Percentiles rank a stretch among this genome's conserved stretches.
Evolutionary conservation across 2,329 filamentous ascomycete species (phyloP).

Genomic region (Madurella mycetomatis): DNA sequence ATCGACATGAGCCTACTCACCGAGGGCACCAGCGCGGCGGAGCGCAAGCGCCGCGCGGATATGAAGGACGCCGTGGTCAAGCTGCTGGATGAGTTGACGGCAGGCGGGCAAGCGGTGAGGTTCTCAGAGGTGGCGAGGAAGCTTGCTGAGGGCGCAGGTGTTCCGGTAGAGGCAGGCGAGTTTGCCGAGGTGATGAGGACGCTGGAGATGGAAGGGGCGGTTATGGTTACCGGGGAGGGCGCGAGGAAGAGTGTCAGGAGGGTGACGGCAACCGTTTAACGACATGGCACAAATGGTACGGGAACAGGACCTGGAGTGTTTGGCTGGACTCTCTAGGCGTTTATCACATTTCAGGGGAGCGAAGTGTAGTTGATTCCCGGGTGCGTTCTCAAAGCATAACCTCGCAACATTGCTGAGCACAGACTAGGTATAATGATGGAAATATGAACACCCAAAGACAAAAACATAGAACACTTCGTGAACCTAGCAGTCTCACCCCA

Average conservation of each 20-base stretch:
- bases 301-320: not conserved
- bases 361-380: conserved; percentile 4
- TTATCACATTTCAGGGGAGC: not conserved
- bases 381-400: conserved; percentile 1
- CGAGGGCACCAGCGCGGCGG: conserved; percentile 87
- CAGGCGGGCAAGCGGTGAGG: conserved; percentile 62
- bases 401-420: not conserved
- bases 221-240: conserved; percentile 81
- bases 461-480: not conserved
- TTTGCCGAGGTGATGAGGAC: conserved; percentile 76
- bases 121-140: conserved; percentile 73
- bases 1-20: conserved; percentile 97
- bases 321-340: not conserved
- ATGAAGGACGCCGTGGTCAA: conserved; percentile 73
- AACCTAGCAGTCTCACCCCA: not conserved
- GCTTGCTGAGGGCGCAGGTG: conserved; percentile 65
- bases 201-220: conserved; percentile 77
- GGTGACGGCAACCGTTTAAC: conserved; percentile 51
- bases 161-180: conserved; percentile 70
- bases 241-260: conserved; percentile 75
- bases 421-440: conserved; percentile 18
- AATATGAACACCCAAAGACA: conserved; percentile 2
- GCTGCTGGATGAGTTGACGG: conserved; percentile 75
- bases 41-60: conserved; percentile 76
- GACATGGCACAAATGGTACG: conserved; percentile 3